Evolutionary conservation across 305 asterid species (phyloP), one percentile per base, ranked within the genome.

Genomic region (Fraxinus paxiana): DNA sequence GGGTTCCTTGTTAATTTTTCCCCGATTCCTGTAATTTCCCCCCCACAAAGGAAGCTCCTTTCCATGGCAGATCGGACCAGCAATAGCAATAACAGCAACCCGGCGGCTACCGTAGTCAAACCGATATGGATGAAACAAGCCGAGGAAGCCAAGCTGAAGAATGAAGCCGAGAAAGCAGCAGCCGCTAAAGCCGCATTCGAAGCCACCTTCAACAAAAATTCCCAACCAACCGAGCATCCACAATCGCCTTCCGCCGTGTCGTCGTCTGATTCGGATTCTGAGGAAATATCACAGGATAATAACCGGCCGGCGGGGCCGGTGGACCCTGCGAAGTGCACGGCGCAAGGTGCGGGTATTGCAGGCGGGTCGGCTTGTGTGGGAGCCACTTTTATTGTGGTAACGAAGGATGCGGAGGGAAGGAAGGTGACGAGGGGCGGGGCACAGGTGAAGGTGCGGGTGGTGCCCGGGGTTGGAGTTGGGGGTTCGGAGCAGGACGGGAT

Each of bases 151-250:
- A 95, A 93, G 91, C 88, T 92, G 43, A 95, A 95, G 86, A 92
- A 92, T 88, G 97, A 95, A 88, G 99, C 98, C 34, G 97, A 95
- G 88, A 95, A 92, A 87, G 87, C 89, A 38, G 99, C 99, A 20
- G 99, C 98, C 18, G 99, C 99, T 5, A 95, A 93, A 88, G 99
- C 99, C 37, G 99, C 99, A 17, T 95, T 95, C 80, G 99, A 95
- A 78, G 99, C 99, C 67, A 95, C 99, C 37, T 95, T 95, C 86
- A 95, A 90, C 76, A 90, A 86, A 83, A 69, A 30, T 15, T 84
- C 90, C 73, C 89, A 71, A 72, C 37, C 46, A 72, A 30, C 78
- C 38, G 86, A 81, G 51, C 86, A 78, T 43, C 86, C 87, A 22
- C 90, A 88, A 61, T 76, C 85, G 38, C 88, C 88, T 30, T 78